Evolutionary conservation across 805 yeast genomes (phyloP), one percentile per base, ranked within the genome.

Genomic region (Candida sanyiensis): DNA sequence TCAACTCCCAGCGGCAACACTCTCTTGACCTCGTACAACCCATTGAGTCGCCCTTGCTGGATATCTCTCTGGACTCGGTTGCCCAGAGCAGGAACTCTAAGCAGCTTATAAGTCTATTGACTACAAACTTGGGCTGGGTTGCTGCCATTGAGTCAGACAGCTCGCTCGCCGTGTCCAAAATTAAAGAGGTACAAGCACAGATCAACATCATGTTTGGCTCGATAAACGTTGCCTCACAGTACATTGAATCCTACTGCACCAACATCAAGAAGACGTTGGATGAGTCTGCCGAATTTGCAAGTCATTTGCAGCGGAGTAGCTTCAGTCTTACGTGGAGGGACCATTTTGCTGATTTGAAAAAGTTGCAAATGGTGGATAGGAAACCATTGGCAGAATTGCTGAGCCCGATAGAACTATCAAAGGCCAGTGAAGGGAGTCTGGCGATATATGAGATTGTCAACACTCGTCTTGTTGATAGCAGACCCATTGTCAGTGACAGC

Each of bases 111-210:
- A 59, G 66, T 21, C 49, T 63, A 9, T 45, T 74, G n/a, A 67
- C 71, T 7, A 51, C 67, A 1, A 70, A 72, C 46, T 58, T 68
- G n/a, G 72, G 71, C 0, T 76, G 81, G 81, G 56, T 73, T 13
- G 61, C 67, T 18, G 70, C 74, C 1, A 45, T 74, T 16, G 59
- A 64, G 26, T 65, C 68, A 2, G 73, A 71, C 43, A 49, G 69
- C 35, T 19, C 57, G 21, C 48, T 62, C 32, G 50, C 66, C 38
- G 52, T 62, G 40, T 62, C 59, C 28, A 45, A 49, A 16, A 47
- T 59, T 15, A 50, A 50, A 4, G 60, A 54, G 6, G 51, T 61
- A 5, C 48, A 62, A 6, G 45, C 46, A 2, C 69, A 69, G 33
- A 59, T 72, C 18, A 59, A 61, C 25, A 55, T 56, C 6, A 61